Base-by-base conservation (phyloP, 495 filamentous ascomycete species). In the Penicillium bialowiezense region DNA sequence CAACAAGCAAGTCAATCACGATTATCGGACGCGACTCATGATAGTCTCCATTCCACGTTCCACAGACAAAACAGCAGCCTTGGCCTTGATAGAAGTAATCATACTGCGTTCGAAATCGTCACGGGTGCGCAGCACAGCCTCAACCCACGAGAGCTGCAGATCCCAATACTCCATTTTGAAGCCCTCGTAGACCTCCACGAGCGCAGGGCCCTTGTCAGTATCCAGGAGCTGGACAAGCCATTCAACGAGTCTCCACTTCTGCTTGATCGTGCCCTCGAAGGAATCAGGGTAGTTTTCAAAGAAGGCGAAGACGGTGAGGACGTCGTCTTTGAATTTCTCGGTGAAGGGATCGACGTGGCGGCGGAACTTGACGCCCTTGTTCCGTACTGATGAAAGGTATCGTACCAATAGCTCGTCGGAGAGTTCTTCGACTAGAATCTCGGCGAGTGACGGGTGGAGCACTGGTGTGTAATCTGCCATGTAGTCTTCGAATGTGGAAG, bases 51-150 rank as follows among this genome's bases (percentile, higher is more conserved):
- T 63, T 0, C 88, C 89, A 53, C 88, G 77, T 37, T 85, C 82
- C 29, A 90, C 84, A 44, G 87, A 83, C 66, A 95, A 77, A 65
- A 90, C 90, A 15, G 88, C 90, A 2, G 90, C 91, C 64, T 84
- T 82, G 5, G 86, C 83, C 75, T 96, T 97, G 24, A 97, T 84
- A 15, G 80, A 77, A 61, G 88, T 91, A 50, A 97, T 66, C 88
- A 96, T 89, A 50, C 80, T 82, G 53, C 91, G 77, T 60, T 96
- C 92, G 69, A 95, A 96, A 68, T 99, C 93, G 68, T 99, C 93
- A 48, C 93, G 72, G 3, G 83, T 73, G 66, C 90, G 77, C 47
- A 99, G 63, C 51, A 95, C 93, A 15, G 87, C 83, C 73, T 99
- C 93, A n/a, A 97, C 91, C 93, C 93, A 99, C 21, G 83, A 85